Evolutionary conservation across 495 filamentous ascomycete species (phyloP).

Genomic region (Oidiodendron maius): DNA sequence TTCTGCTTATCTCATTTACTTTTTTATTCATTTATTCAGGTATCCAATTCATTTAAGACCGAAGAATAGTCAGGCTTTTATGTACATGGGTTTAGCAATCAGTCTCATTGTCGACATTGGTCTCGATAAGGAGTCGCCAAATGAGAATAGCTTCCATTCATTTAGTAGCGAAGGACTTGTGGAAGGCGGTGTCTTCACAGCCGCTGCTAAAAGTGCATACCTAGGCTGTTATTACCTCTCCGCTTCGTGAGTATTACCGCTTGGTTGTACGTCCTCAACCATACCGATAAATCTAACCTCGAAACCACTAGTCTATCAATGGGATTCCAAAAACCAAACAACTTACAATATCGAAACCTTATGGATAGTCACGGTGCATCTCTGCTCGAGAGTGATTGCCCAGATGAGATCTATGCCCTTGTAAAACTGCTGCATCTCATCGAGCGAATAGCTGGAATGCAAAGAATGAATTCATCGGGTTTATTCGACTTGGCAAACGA

Average conservation of each 20-base stretch:
- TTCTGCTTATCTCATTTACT: not conserved
- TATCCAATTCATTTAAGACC: conserved; percentile 25
- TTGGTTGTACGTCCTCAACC: not conserved
- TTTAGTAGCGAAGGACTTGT: conserved; percentile 13
- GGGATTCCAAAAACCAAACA: conserved; percentile 26
- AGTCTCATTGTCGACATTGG: conserved; percentile 16
- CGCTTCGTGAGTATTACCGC: conserved; percentile 24
- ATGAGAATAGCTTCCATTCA: conserved; percentile 9
- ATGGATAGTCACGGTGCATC: conserved; percentile 23
- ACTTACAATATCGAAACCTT: conserved; percentile 26
- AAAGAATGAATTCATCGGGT: not conserved
- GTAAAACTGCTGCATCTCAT: conserved; percentile 24
- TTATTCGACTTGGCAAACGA: not conserved
- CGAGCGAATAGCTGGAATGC: conserved; percentile 18
- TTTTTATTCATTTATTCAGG: conserved; percentile 16
- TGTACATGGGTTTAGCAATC: conserved; percentile 24
- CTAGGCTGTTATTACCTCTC: conserved; percentile 32
- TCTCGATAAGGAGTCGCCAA: conserved; percentile 23
- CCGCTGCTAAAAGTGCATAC: conserved; percentile 28
- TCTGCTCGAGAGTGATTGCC: conserved; percentile 12
- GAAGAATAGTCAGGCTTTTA: conserved; percentile 24
- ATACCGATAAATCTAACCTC: too few relatives aligned
- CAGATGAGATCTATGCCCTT: conserved; percentile 21
- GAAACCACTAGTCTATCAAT: conserved; percentile 22
- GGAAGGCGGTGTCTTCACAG: conserved; percentile 15